Base-by-base conservation (phyloP, 2,329 filamentous ascomycete genomes). In the Lojkania enalia region DNA sequence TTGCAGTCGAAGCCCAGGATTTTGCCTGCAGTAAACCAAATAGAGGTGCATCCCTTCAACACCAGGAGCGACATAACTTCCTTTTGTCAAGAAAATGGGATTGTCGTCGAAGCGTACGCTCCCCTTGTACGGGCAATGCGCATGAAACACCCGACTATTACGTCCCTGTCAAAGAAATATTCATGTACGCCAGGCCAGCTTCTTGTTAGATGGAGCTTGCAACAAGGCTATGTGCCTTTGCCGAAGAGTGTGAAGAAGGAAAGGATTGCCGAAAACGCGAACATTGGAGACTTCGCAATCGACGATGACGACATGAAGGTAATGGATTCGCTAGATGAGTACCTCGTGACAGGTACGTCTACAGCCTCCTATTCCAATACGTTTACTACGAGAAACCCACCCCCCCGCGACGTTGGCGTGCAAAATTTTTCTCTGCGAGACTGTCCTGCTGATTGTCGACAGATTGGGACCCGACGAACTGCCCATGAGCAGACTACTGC, bases 41-140 rank as follows among this genome's bases (percentile, higher is more conserved):
- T 91, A 57, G 66, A 92, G 66, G 79, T 91, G 1, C 87, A 92
- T 50, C 88, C 87, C 0, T 94, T 92, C 78, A 89, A 91, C 65
- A 90, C 86, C 1, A 81, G 85, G 40, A 76, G 74, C 0, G 76
- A 78, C 27, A 90, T 94, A 51, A 79, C 82, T 0, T 75, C 78
- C 11, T 84, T 82, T 55, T 88, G 88, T 60, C 76, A 81, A 44
- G 72, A 80, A 48, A 74, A 91, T 52, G 72, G 75, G 27, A 90
- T 94, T 45, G 71, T 85, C 0, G 77, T 94, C 1, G 83, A 94
- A 69, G 88, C 89, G 0, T 95, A 94, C 54, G 87, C 87, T 5
- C 89, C 89, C 4, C 78, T 94, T 2, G 88, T 83, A 2, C 78
- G 86, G 39, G 87, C 81, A 0, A 74, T 85, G 69, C 77, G 86